Percentiles rank a stretch among this genome's conserved stretches.
Conservation (phyloP, 805 yeast species). For the Schizosaccharomyces octosporus region DNA sequence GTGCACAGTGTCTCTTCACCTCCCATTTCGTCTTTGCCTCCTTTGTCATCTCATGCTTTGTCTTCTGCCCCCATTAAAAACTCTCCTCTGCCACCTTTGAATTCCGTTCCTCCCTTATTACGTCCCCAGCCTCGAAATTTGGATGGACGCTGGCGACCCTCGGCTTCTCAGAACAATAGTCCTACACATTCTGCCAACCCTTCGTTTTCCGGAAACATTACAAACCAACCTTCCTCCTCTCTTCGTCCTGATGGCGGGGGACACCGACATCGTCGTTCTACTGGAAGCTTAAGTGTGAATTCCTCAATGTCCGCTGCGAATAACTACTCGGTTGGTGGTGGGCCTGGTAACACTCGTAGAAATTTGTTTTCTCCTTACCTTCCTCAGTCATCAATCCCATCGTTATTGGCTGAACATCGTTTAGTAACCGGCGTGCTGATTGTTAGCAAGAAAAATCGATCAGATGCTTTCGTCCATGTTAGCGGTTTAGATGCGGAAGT, state of each 20-base stretch:
- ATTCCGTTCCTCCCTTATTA: neutral
- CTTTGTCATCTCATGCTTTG: neutral
- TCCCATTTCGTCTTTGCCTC: neutral
- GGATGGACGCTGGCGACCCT: neutral
- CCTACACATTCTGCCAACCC: neutral
- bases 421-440: slow-evolving; percentile 78
- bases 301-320: neutral
- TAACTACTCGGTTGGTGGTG: slow-evolving; percentile 11
- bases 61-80: neutral
- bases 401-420: slow-evolving; percentile 65
- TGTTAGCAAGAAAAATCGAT: slow-evolving; percentile 85
- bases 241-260: neutral
- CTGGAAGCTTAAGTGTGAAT: neutral
- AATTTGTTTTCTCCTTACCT: slow-evolving; percentile 87
- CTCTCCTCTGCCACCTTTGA: neutral
- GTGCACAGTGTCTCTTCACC: neutral
- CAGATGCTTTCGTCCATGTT: slow-evolving; percentile 95
- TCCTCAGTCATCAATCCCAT: slow-evolving; percentile 82
- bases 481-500: slow-evolving; percentile 89
- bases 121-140: neutral
- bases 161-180: neutral
- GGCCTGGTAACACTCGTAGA: slow-evolving; percentile 17
- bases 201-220: neutral
- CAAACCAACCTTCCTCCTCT: neutral
- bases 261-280: neutral